Base-by-base conservation (phyloP, 1,284 basidiomycete genomes). In the Ganoderma boninense region DNA sequence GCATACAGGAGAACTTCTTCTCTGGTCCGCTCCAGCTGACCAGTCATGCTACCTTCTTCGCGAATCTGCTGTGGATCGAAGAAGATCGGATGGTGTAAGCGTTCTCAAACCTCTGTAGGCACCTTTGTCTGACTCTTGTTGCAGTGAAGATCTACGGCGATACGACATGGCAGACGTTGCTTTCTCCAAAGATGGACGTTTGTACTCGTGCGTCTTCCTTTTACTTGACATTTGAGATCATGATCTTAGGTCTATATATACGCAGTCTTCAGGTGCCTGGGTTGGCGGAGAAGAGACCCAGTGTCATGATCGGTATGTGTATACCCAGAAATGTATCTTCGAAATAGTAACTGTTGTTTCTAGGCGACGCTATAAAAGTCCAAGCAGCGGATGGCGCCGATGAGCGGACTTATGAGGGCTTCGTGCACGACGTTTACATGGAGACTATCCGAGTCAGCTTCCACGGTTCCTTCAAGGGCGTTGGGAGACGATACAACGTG, bases 201-300 rank as follows among this genome's bases (percentile, higher is more conserved):
- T 82, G 66, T 87, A 87, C 74, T 84, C 82, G 89, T 89, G 69
- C 71, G 87, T 79, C 38, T 23, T 66, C 26, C 32, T 32, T 32
- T 32, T 64, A 32, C 49, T 62, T 38, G 8, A 1, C 42, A 57
- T 46, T 4, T 23, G 14, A 16, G 29, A 6, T 14, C 32, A 16
- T 35, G 2, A 16, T 29, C 35, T 23, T 44, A 20, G 2, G 7
- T 40, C 38, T 43, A 2, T 3, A 4, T 42, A 5, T 43, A 10
- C 4, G 44, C 56, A 91, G 90, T 70, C 81, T 92, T 10, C 69
- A 76, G 2, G 89, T 92, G 4, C 89, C 88, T 7, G 90, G 90
- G 0, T 79, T 92, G 1, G 88, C 90, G 0, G 90, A 92, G 77
- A 92, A 91, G 70, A 83, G 89, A 0, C 89, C 89, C 0, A 90